Evolutionary conservation across 1,139 yeast genomes (phyloP).

Genomic region (Pichia sp.): DNA sequence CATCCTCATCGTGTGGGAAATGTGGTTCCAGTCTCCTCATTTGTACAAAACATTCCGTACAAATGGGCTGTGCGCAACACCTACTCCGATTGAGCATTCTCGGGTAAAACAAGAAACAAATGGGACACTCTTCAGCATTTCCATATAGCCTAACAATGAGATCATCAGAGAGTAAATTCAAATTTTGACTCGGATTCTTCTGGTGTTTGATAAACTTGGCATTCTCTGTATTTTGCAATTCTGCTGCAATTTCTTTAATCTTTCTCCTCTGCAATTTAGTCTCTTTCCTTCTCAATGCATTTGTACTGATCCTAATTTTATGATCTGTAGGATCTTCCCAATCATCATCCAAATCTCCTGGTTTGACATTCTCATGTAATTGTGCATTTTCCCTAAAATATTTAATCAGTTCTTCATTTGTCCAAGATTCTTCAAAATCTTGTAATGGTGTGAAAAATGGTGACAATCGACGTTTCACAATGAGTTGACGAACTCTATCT

Average conservation of each 20-base stretch:
- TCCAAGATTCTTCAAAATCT: slow-evolving; percentile 72
- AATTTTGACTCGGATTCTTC: slow-evolving; percentile 19
- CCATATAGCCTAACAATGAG: slow-evolving; percentile 48
- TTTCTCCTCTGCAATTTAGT: slow-evolving; percentile 45
- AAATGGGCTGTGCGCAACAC: slow-evolving; percentile 89
- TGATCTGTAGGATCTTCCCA: slow-evolving; percentile 53
- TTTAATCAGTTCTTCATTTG: slow-evolving; percentile 58
- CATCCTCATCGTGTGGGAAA: slow-evolving; percentile 66
- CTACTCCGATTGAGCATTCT: slow-evolving; percentile 70
- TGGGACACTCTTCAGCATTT: slow-evolving; percentile 79
- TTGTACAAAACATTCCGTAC: slow-evolving; percentile 96
- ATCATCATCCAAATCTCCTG: slow-evolving; percentile 47
- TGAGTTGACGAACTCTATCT: slow-evolving; percentile 59
- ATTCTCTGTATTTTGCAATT: slow-evolving; percentile 51
- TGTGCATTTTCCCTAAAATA: slow-evolving; percentile 43
- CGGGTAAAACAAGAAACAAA: slow-evolving; percentile 86
- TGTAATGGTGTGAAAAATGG: slow-evolving; percentile 90
- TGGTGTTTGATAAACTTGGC: slow-evolving; percentile 37
- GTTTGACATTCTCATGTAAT: slow-evolving; percentile 54
- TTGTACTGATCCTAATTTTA: slow-evolving; percentile 46
- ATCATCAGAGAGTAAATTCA: slow-evolving; percentile 34
- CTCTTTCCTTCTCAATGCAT: slow-evolving; percentile 46
- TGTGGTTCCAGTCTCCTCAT: slow-evolving; percentile 93
- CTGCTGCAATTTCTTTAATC: slow-evolving; percentile 39
- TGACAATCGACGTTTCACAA: slow-evolving; percentile 63